These are phyloP conservation scores for Bombardia bombarda DNA, from an alignment of 495 filamentous ascomycete species.

Conservation along the genomic window DNA sequence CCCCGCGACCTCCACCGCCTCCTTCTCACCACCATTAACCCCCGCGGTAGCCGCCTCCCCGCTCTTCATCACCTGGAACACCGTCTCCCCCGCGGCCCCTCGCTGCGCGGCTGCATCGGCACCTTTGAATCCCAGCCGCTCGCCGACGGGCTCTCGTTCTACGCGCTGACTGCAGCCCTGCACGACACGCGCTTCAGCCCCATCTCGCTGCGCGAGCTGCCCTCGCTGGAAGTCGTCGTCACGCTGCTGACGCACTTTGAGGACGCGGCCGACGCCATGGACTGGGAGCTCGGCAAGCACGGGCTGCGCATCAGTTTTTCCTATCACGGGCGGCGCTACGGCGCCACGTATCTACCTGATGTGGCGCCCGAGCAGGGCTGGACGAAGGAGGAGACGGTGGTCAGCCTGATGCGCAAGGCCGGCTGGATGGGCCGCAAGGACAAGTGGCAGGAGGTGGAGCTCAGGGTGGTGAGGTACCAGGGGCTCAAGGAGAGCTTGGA, in stretches of 20 bases:
- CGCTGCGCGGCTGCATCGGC: conserved; percentile 90
- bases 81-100: conserved; percentile 48
- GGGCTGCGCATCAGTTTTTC: conserved; percentile 73
- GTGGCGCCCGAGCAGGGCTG: conserved; percentile 89
- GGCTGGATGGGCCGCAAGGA: conserved; percentile 66
- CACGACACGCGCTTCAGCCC: conserved; percentile 81
- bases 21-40: conserved; percentile 11
- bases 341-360: conserved; percentile 87
- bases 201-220: conserved; percentile 58
- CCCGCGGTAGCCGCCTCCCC: conserved; percentile 42
- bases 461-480: conserved; percentile 73
- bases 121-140: conserved; percentile 82
- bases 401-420: conserved; percentile 88
- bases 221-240: conserved; percentile 58
- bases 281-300: conserved; percentile 81
- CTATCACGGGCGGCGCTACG: conserved; percentile 58
- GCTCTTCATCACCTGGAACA: conserved; percentile 96
- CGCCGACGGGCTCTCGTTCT: conserved; percentile 61
- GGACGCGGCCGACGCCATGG: conserved; percentile 59
- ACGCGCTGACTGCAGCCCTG: conserved; percentile 84
- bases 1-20: conserved; percentile 28
- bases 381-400: conserved; percentile 86
- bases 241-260: conserved; percentile 75
- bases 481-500: conserved; percentile 61
- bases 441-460: conserved; percentile 68